A percentile compares a stretch with the other conserved stretches of the same genome.
Evolutionary conservation across 768 basidiomycete species (phyloP).

Genomic region (Lanmaoa rubissima): DNA sequence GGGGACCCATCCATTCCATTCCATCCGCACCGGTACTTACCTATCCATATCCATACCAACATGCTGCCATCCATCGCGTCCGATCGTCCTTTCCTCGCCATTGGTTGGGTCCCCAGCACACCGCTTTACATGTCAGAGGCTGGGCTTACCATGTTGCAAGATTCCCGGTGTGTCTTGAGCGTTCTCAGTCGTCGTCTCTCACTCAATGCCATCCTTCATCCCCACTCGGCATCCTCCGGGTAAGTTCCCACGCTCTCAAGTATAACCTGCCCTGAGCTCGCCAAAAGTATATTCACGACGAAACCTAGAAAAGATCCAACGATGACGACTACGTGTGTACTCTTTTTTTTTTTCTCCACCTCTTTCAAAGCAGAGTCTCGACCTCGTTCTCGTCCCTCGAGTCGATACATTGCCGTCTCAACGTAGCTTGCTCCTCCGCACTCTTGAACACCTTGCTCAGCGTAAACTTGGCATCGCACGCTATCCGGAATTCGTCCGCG

Average conservation of each 20-base stretch:
- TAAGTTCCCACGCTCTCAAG: conserved; percentile 18
- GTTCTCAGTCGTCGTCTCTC: conserved; percentile 18
- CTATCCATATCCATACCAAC: neutral
- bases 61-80: conserved; percentile 6
- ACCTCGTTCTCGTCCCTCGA: conserved; percentile 20
- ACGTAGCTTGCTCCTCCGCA: conserved; percentile 44
- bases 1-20: conserved; percentile 7
- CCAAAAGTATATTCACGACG: neutral
- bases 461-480: conserved; percentile 52
- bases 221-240: conserved; percentile 20
- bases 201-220: too few relatives aligned
- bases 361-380: conserved; percentile 25
- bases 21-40: too few relatives aligned
- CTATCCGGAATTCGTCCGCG: conserved; percentile 57
- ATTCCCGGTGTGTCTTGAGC: conserved; percentile 22
- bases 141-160: conserved; percentile 31
- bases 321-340: too few relatives aligned
- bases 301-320: neutral
- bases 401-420: conserved; percentile 32
- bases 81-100: neutral
- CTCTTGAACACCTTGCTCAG: conserved; percentile 69
- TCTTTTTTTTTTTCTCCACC: neutral
- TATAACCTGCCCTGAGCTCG: conserved; percentile 29
- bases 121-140: neutral
- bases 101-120: conserved; percentile 1